Percentiles rank a stretch among this genome's conserved stretches.
phyloP scores from a whole-genome alignment of 345 rosid genomes.

The Salix purpurea region DNA sequence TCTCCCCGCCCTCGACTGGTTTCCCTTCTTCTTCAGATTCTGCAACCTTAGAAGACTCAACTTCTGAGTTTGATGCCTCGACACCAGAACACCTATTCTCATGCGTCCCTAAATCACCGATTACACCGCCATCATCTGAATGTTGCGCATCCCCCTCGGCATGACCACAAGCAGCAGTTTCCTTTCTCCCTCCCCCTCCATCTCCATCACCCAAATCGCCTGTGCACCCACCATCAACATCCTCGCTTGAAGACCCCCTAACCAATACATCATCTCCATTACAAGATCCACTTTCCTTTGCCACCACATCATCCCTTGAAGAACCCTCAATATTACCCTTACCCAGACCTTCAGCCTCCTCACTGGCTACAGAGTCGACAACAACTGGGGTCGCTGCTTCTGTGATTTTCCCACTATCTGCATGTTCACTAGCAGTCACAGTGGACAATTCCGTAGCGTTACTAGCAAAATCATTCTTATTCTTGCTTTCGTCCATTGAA shows the following conservation, averaged over 20 bases:
- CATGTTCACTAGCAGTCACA: constrained; percentile 18
- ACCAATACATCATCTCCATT: constrained; percentile 39
- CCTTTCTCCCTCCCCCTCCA: constrained; percentile 19
- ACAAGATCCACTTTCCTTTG: constrained; percentile 27
- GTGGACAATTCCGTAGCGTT: constrained; percentile 12
- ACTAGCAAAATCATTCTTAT: constrained; percentile 12
- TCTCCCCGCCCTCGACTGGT: constrained; percentile 4
- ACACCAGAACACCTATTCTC: constrained; percentile 12
- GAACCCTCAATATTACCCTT: constrained; percentile 16
- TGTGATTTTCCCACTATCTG: constrained; percentile 18
- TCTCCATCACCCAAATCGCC: constrained; percentile 19
- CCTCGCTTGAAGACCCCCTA: constrained; percentile 39
- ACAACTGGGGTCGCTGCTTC: not conserved
- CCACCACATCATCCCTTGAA: constrained; percentile 8
- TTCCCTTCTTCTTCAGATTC: constrained; percentile 14
- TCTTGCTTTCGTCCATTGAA: constrained; percentile 27
- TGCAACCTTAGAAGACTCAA: constrained; percentile 1
- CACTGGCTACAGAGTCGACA: constrained; percentile 14
- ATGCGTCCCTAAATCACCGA: constrained; percentile 6
- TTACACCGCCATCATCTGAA: constrained; percentile 9
- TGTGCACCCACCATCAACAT: constrained; percentile 41
- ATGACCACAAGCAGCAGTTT: constrained; percentile 7
- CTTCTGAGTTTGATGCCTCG: constrained; percentile 5
- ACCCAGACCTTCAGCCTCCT: constrained; percentile 13
- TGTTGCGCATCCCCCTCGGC: constrained; percentile 13